Evolutionary conservation across 345 rosid genomes (phyloP).

Genomic region (Pistacia integerrima): DNA sequence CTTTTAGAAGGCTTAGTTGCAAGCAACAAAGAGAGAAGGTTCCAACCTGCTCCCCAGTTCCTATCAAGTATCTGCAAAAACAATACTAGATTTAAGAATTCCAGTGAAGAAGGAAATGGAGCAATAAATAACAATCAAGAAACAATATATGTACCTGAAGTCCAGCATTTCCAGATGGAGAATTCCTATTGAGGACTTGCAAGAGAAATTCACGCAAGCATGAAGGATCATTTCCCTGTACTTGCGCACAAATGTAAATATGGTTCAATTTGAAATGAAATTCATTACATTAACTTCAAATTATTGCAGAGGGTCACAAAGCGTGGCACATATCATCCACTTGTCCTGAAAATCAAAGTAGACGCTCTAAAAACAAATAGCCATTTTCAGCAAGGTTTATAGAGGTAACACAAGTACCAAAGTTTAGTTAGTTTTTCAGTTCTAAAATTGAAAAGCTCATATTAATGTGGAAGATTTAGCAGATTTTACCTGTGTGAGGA

Average conservation of each 20-base stretch:
- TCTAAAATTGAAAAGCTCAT: not conserved
- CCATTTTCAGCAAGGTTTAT: not conserved
- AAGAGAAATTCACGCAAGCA: conserved; percentile 86
- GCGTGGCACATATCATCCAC: not conserved
- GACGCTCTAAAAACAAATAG: not conserved
- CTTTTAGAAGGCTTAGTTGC: conserved; percentile 75
- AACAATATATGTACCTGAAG: conserved; percentile 57
- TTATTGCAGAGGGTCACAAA: not conserved
- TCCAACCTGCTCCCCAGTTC: conserved; percentile 98
- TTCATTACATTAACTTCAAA: not conserved
- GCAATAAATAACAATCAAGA: conserved; percentile 4
- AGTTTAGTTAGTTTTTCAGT: not conserved
- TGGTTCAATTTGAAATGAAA: not conserved
- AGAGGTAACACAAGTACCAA: not conserved
- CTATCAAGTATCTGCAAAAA: conserved; percentile 84
- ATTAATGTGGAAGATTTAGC: not conserved
- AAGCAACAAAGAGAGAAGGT: conserved; percentile 79
- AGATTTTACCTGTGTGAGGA: conserved; percentile 68
- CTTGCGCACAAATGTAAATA: conserved; percentile 12
- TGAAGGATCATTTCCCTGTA: conserved; percentile 89
- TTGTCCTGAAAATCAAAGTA: not conserved
- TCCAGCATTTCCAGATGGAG: conserved; percentile 71
- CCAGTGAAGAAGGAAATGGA: not conserved
- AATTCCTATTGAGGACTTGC: conserved; percentile 58
- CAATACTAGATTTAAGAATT: conserved; percentile 14